phyloP scores from a whole-genome alignment of 352 stramenopile species.

The Phytophthora sp. region DNA sequence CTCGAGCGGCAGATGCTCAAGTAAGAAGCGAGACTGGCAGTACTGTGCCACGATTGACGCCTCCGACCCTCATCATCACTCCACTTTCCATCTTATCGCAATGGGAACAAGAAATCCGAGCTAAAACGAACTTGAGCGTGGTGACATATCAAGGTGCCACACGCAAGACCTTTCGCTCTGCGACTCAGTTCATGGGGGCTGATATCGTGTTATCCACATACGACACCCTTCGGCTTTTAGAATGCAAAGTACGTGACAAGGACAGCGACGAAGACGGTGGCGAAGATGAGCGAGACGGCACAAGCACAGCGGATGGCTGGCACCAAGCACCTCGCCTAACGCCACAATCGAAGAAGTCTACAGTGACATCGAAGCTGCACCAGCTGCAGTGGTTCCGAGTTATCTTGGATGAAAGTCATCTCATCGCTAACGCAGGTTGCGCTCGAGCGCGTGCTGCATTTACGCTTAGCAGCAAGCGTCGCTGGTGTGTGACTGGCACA shows the following conservation, averaged over 20 bases:
- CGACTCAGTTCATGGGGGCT: constrained; percentile 79
- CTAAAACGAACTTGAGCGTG: constrained; percentile 79
- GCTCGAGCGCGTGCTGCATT: constrained; percentile 64
- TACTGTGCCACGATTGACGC: constrained; percentile 46
- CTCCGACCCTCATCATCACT: constrained; percentile 80
- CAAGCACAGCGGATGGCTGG: constrained; percentile 23
- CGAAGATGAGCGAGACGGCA: constrained; percentile 20
- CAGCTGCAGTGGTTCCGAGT: constrained; percentile 85
- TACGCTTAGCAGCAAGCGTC: constrained; percentile 70
- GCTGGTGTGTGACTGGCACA: constrained; percentile 91
- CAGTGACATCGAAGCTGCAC: constrained; percentile 70
- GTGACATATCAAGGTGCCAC: constrained; percentile 74
- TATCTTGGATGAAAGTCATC: constrained; percentile 90
- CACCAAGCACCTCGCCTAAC: constrained; percentile 35
- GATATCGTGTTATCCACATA: constrained; percentile 86
- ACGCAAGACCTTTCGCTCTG: constrained; percentile 66
- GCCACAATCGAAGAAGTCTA: constrained; percentile 30
- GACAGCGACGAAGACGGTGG: constrained; percentile 23
- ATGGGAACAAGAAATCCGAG: constrained; percentile 84
- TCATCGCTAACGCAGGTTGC: constrained; percentile 88
- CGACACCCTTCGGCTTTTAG: constrained; percentile 74
- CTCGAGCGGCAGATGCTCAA: constrained; percentile 38
- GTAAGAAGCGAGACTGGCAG: constrained; percentile 25
- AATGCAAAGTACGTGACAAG: constrained; percentile 62
- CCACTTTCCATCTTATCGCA: constrained; percentile 87